Percentiles rank a stretch among this genome's conserved stretches.
Evolutionary conservation across 1,284 basidiomycete genomes (phyloP).

Genomic region (Gomphus sp.): DNA sequence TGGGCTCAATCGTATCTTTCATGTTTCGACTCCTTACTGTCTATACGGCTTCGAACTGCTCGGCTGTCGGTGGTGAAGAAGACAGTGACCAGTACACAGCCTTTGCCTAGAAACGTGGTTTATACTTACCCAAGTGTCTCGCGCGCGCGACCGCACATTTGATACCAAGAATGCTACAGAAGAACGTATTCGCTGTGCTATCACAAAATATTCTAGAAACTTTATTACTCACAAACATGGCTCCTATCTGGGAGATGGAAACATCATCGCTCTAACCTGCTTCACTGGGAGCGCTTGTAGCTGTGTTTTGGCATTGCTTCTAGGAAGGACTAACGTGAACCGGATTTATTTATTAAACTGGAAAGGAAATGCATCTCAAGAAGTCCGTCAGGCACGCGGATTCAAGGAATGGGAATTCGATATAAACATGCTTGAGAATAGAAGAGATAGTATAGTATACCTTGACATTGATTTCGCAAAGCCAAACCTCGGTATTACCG

Average conservation of each 20-base stretch:
- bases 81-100: not conserved
- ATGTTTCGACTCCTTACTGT: slow-evolving; percentile 13
- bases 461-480: slow-evolving; percentile 8
- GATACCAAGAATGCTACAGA: not conserved
- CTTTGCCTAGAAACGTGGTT: slow-evolving; percentile 15
- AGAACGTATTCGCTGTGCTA: not conserved
- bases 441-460: not conserved
- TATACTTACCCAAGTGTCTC: slow-evolving; percentile 13
- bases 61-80: slow-evolving; percentile 1
- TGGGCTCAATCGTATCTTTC: not conserved
- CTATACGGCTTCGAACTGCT: slow-evolving; percentile 11
- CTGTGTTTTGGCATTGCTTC: slow-evolving; percentile 3
- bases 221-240: not conserved
- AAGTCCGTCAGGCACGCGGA: not conserved
- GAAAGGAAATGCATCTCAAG: not conserved
- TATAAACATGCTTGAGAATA: not conserved
- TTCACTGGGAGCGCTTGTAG: slow-evolving; percentile 9
- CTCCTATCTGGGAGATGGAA: not conserved
- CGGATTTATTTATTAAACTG: not conserved
- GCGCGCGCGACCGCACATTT: not conserved
- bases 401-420: slow-evolving; percentile 2
- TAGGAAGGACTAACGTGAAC: not conserved
- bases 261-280: slow-evolving; percentile 6
- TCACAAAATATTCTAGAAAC: not conserved
- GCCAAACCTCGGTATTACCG: not conserved